A percentile compares a stretch with the other conserved stretches of the same genome.
Evolutionary conservation across 108 stramenopile species (phyloP).

Genomic region (Pelagomonas calceolata): DNA sequence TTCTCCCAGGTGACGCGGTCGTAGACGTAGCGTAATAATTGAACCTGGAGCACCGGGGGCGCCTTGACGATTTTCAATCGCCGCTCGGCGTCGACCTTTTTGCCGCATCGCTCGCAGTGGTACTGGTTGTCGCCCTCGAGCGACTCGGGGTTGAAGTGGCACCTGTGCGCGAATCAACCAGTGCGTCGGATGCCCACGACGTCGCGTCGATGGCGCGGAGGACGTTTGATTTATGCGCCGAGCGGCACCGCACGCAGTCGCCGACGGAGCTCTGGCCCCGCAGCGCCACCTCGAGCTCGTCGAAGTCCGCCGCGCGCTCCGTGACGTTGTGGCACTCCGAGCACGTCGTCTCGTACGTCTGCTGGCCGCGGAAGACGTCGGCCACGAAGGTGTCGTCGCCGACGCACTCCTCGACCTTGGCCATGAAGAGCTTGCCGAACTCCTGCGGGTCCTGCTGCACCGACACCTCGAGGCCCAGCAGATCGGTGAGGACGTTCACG

Average conservation of each 20-base stretch:
- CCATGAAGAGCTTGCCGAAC: conserved; percentile 21
- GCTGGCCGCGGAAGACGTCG: conserved; percentile 16
- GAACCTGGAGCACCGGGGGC: conserved; percentile 26
- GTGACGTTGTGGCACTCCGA: conserved; percentile 9
- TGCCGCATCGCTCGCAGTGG: conserved; percentile 21
- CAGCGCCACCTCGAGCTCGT: conserved; percentile 20
- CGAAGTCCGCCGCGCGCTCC: conserved; percentile 10
- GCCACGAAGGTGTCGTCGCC: conserved; percentile 7
- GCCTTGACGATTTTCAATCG: conserved; percentile 5
- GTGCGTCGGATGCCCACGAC: background rate
- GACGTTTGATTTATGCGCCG: background rate
- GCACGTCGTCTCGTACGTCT: conserved; percentile 22
- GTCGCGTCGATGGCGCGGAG: too few species aligned
- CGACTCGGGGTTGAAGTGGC: conserved; percentile 22
- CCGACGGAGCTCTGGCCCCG: background rate
- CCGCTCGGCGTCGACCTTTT: conserved; percentile 29
- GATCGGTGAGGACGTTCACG: conserved; percentile 29
- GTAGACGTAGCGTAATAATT: conserved; percentile 28
- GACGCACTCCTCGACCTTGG: conserved; percentile 25
- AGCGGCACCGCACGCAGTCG: background rate
- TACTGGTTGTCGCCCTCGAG: conserved; percentile 49
- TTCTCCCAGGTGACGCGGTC: conserved; percentile 7
- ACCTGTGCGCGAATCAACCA: too few species aligned
- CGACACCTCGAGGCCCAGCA: conserved; percentile 16
- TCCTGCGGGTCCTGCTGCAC: conserved; percentile 31